Base-by-base conservation (phyloP, 2,329 filamentous ascomycete genomes). In the Dactylonectria estremocensis region DNA sequence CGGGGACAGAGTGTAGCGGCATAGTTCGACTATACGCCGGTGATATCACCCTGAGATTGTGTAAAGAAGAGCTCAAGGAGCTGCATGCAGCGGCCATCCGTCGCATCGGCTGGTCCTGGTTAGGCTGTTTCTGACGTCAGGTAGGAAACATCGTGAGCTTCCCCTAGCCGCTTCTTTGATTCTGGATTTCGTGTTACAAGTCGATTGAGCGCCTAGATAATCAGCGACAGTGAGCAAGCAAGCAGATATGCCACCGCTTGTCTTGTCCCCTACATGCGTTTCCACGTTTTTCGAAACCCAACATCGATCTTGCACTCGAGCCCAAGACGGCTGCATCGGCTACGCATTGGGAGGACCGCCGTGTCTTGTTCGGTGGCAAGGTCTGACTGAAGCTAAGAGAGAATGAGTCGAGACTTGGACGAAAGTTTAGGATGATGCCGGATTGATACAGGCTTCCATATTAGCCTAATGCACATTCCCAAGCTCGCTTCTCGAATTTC, bases 1-100 rank as follows among this genome's bases (percentile, higher is more conserved):
- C 59, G 52, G 13, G 45, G 48, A 67, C 20, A 67, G 37, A 67
- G 55, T 6, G 31, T 35, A 11, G 10, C 31, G 31, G 31, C 31
- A 5, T 35, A 11, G 31, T 35, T 5, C 11, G n/a, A n/a, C n/a
- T n/a, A n/a, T n/a, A n/a, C n/a, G n/a, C n/a, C n/a, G n/a, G 9
- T 37, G 5, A 11, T 37, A 11, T 11, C 35, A 37, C 2, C 10
- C 9, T 37, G 35, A 37, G 35, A 37, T 37, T 2, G 9, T 37
- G 35, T 37, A 11, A 37, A 14, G 35, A 37, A 37, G 35, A 37
- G 35, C 13, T 37, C 35, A 37, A 37, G 35, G 3, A 37, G 10
- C 35, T 37, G 13, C 13, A 37, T 37, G 35, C 35, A 37, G 35
- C 5, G 35, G 35, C 35, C 35, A 37, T 37, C 35, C 13, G 35